phyloP scores from a whole-genome alignment of 805 yeast genomes.

The Ogataea neopini region DNA sequence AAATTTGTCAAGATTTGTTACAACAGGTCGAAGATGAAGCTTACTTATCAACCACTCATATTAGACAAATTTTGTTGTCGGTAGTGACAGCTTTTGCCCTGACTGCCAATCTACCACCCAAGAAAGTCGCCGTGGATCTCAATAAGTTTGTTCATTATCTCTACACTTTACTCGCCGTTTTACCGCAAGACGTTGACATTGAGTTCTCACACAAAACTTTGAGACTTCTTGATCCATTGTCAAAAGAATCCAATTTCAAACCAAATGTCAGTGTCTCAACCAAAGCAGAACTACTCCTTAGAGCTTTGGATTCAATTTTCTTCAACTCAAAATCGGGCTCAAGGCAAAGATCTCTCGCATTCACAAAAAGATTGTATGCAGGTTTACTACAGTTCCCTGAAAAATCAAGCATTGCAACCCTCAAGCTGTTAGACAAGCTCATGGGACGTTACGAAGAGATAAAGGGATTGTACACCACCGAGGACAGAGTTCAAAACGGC shows the following conservation, averaged over 20 bases:
- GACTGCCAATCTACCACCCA: constrained; percentile 69
- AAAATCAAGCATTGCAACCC: constrained; percentile 74
- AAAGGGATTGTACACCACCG: constrained; percentile 79
- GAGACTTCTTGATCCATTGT: constrained; percentile 76
- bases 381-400: constrained; percentile 78
- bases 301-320: constrained; percentile 78
- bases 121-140: constrained; percentile 77
- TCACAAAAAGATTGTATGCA: constrained; percentile 76
- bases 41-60: constrained; percentile 44
- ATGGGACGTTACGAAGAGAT: constrained; percentile 69
- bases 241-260: constrained; percentile 40
- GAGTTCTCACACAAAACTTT: constrained; percentile 83
- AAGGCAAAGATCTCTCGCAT: constrained; percentile 69
- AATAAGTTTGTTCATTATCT: constrained; percentile 76
- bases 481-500: constrained; percentile 86
- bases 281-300: constrained; percentile 78
- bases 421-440: constrained; percentile 78
- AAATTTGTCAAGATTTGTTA: constrained; percentile 58
- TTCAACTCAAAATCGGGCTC: constrained; percentile 73
- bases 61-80: constrained; percentile 77
- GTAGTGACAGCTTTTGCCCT: constrained; percentile 89
- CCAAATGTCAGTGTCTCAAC: constrained; percentile 87
- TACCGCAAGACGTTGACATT: constrained; percentile 77
- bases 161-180: constrained; percentile 64
- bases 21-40: constrained; percentile 46